These are phyloP conservation scores for Termitomyces sp. DNA, from an alignment of 768 basidiomycete genomes.

Conservation along the genomic window DNA sequence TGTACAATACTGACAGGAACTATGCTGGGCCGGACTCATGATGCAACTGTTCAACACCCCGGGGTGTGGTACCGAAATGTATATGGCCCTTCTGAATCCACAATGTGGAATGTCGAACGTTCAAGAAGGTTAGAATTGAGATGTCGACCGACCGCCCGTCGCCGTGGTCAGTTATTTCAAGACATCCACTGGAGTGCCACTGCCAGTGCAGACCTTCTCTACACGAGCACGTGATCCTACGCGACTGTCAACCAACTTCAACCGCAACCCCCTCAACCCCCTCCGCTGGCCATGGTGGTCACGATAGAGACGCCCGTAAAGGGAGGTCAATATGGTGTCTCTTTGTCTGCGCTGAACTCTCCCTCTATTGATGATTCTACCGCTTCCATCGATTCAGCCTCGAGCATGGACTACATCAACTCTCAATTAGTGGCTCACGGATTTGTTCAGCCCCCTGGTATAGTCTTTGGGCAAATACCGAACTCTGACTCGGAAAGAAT, in stretches of 20 bases:
- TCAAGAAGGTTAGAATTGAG: too few relatives aligned
- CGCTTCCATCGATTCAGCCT: constrained; percentile 47
- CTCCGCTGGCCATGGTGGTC: not conserved
- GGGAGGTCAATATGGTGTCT: constrained; percentile 53
- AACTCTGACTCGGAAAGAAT: constrained; percentile 51
- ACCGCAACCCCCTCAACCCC: not conserved
- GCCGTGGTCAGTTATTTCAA: too few relatives aligned
- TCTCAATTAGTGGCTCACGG: constrained; percentile 82
- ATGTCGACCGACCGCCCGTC: too few relatives aligned
- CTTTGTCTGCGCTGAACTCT: constrained; percentile 39
- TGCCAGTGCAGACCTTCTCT: too few relatives aligned
- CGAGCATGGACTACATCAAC: constrained; percentile 76
- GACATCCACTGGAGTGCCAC: too few relatives aligned
- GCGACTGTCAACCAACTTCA: constrained; percentile 7
- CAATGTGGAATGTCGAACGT: too few relatives aligned
- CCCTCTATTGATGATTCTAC: constrained; percentile 42
- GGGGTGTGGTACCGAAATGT: too few relatives aligned
- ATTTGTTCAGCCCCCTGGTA: constrained; percentile 58
- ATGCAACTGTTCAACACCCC: too few relatives aligned
- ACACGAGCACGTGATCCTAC: constrained; percentile 22
- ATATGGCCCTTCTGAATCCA: too few relatives aligned
- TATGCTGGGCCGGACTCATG: not conserved
- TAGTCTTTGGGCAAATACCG: constrained; percentile 64
- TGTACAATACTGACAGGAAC: not conserved
- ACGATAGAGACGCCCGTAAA: constrained; percentile 44